Conservation (phyloP, 2,329 filamentous ascomycete species). For the Venturia carpophila region DNA sequence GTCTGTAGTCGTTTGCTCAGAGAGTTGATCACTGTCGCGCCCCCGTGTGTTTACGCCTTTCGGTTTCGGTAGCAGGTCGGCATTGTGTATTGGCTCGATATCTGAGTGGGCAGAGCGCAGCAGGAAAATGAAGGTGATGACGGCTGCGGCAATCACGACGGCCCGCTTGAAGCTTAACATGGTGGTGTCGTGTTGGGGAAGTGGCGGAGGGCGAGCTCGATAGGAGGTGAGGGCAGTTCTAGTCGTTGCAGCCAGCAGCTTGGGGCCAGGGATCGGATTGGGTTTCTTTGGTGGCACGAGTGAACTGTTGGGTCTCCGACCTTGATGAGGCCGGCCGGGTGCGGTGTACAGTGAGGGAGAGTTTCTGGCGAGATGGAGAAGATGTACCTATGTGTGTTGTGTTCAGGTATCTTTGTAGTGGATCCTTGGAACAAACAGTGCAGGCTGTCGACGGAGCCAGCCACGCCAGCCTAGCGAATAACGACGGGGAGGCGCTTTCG, state of each 20-base stretch:
- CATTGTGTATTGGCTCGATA: conserved; percentile 25
- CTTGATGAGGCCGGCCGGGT: too few species aligned
- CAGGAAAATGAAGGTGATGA: conserved; percentile 63
- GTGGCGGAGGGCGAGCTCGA: background rate
- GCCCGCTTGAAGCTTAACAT: conserved; percentile 79
- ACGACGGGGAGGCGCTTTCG: too few species aligned
- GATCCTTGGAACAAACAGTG: too few species aligned
- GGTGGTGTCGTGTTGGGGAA: background rate
- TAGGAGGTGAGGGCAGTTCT: background rate
- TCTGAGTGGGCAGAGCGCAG: conserved; percentile 52
- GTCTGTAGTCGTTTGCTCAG: conserved; percentile 19
- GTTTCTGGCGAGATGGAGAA: too few species aligned
- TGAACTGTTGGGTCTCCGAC: too few species aligned
- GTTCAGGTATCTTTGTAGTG: too few species aligned
- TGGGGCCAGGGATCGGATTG: too few species aligned
- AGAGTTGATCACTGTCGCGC: conserved; percentile 27
- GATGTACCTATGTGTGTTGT: background rate
- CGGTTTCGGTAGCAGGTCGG: conserved; percentile 27
- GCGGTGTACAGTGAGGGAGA: too few species aligned
- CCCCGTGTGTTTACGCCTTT: conserved; percentile 22
- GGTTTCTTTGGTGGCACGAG: too few species aligned
- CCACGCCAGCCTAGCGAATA: too few species aligned
- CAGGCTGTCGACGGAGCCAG: too few species aligned
- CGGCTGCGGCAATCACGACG: conserved; percentile 59
- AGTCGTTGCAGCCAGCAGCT: background rate